Base-by-base conservation (phyloP, 2,329 filamentous ascomycete species). In the Microdochium nivale region DNA sequence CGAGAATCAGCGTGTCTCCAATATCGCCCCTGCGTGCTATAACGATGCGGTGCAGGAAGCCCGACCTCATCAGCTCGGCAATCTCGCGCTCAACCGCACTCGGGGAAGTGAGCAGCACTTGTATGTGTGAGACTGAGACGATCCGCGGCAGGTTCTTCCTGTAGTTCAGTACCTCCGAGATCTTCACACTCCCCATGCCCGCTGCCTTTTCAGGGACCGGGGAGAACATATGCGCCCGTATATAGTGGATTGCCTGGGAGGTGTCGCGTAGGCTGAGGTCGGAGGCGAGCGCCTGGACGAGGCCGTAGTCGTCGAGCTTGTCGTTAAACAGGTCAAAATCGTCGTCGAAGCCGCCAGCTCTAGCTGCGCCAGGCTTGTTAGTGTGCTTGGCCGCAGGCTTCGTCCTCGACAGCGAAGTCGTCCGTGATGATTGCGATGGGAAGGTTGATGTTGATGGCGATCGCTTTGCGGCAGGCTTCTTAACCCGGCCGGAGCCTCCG, bases 31-130 rank as follows among this genome's bases (percentile, higher is more conserved):
- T 70, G 35, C 79, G 71, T 13, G 82, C 79, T n/a, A 90, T 78
- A 2, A 78, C 74, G 11, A 90, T 72, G 62, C 80, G 81, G 43
- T 84, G 71, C 47, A 89, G 54, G 3, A 76, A 68, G 0, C 86
- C 84, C 11, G 70, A 71, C 13, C 73, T 70, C 19, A 78, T 66
- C 33, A 89, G 71, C 58, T 82, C 76, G 3, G 79, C 83, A 21
- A 87, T 74, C 62, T 88, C 86, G 47, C 86, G 73, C 65, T 90
- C 86, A 1, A 81, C 81, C 1, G 70, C 73, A 0, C 85, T 87
- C 1, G 85, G 80, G 10, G 67, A 68, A 19, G 40, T 44, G 46
- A 86, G 73, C 2, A 89, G 66, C 1, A 84, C 78, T 55, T 85
- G 79, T 7, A 90, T 64, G 62, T 90, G 86, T 1, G 82, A 78